Base-by-base conservation (phyloP, 176 grass and related monocot genomes). In the Olyra latifolia region DNA sequence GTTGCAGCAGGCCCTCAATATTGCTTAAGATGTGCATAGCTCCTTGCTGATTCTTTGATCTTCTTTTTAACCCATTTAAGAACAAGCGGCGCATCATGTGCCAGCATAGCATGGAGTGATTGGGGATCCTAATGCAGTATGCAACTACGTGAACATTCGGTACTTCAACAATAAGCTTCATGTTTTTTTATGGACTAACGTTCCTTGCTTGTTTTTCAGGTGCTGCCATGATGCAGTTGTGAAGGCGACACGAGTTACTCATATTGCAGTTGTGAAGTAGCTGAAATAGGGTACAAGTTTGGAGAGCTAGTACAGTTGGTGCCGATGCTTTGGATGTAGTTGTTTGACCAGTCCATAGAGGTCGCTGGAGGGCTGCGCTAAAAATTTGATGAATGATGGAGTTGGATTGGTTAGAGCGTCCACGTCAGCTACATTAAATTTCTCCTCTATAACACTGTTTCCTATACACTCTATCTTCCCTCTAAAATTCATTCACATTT, bases 1-100 rank as follows among this genome's bases (percentile, higher is more conserved):
- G 86, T 82, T 99, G 69, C 88, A 95, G 82, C 92, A 92, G 52
- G 96, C 90, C 53, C 67, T 99, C 75, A 99, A 95, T 83, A 99
- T 87, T 81, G 77, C 71, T 62, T 99, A 83, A 90, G 66, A 72
- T 85, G 57, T 77, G 40, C 76, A 93, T 86, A 80, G 4, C 42
- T 84, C 62, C 70, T 71, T 72, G 50, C 69, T 56, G 44, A 88
- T 87, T 85, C 54, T 47, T 88, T 92, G 78, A 49, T n/a, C n/a
- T n/a, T 71, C 30, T 13, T 79, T 44, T n/a, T 47, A 39, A 28
- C 22, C 75, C 44, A 25, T 30, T 35, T 49, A 74, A 72, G 70
- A 69, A 16, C 56, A 71, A 47, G 14, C 7, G 29, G 58, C 38
- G 30, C 76, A 46, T 62, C 47, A 19, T 13, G 56, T 48, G 71